phyloP scores from a whole-genome alignment of 345 rosid species.

The Sonneratia caseolaris region DNA sequence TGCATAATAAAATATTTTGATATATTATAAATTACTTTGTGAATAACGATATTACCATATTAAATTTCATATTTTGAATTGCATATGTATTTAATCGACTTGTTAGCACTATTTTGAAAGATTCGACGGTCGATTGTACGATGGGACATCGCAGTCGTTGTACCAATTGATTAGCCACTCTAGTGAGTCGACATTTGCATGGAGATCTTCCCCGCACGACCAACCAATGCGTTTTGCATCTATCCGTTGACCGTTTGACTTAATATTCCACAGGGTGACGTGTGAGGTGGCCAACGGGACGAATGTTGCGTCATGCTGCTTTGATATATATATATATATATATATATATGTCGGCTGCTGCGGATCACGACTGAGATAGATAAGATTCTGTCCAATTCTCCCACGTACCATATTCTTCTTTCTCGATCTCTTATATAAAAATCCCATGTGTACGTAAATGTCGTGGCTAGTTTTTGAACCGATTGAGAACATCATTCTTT shows the following conservation, averaged over 20 bases:
- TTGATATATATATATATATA: neutral
- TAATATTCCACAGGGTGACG: neutral
- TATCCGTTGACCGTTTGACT: neutral
- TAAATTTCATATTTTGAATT: too few species aligned
- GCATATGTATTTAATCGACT: neutral
- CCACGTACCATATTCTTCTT: too few species aligned
- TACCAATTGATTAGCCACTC: neutral
- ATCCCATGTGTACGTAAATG: too few species aligned
- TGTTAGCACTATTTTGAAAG: neutral
- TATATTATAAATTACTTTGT: too few species aligned
- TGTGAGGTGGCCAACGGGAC: neutral
- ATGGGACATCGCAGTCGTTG: too few species aligned
- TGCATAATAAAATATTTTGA: too few species aligned
- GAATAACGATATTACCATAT: too few species aligned
- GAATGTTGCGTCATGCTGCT: slow-evolving; percentile 2
- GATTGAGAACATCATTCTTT: too few species aligned
- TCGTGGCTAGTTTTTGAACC: too few species aligned
- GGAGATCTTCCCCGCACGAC: neutral
- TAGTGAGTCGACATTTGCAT: neutral
- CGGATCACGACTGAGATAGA: neutral
- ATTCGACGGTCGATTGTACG: neutral
- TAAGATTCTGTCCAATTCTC: neutral
- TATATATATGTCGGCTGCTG: neutral
- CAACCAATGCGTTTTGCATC: too few species aligned
- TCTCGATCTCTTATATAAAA: too few species aligned